phyloP scores from a whole-genome alignment of 169 alveolate genomes.

The Plasmodium blacklocki region DNA sequence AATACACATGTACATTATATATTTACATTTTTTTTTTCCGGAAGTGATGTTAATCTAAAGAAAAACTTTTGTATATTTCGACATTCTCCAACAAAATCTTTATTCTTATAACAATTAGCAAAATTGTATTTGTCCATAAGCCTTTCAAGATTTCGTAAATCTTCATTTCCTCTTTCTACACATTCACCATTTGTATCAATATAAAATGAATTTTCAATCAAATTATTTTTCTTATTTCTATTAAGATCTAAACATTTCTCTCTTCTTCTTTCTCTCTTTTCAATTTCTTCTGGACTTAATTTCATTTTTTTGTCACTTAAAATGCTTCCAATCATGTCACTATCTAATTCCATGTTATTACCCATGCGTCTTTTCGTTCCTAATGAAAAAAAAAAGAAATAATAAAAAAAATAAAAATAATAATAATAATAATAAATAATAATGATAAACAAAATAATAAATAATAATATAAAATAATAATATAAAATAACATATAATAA shows the following conservation, averaged over 20 bases:
- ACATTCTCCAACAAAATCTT: constrained; percentile 85
- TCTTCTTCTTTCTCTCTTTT: constrained; percentile 39
- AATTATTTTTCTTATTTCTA: constrained; percentile 21
- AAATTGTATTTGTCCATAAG: constrained; percentile 48
- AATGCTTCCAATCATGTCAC: constrained; percentile 10
- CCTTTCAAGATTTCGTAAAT: constrained; percentile 24
- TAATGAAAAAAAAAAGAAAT: neutral
- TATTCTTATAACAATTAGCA: constrained; percentile 61
- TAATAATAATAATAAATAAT: neutral
- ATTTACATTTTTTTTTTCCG: constrained; percentile 85
- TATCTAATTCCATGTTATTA: constrained; percentile 11
- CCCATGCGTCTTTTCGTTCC: constrained; percentile 20
- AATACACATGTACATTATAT: neutral
- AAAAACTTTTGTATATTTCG: constrained; percentile 85
- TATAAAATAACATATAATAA: too few relatives aligned
- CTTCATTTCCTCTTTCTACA: constrained; percentile 27
- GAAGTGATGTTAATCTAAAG: constrained; percentile 87
- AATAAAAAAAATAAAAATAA: too few relatives aligned
- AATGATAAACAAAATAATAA: neutral
- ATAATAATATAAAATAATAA: too few relatives aligned
- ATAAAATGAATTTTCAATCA: constrained; percentile 4
- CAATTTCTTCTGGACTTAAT: constrained; percentile 51
- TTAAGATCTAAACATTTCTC: constrained; percentile 24
- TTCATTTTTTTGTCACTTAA: constrained; percentile 41
- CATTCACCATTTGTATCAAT: constrained; percentile 5